phyloP scores from a whole-genome alignment of 2,329 filamentous ascomycete genomes.

The Alternaria brassicicola region DNA sequence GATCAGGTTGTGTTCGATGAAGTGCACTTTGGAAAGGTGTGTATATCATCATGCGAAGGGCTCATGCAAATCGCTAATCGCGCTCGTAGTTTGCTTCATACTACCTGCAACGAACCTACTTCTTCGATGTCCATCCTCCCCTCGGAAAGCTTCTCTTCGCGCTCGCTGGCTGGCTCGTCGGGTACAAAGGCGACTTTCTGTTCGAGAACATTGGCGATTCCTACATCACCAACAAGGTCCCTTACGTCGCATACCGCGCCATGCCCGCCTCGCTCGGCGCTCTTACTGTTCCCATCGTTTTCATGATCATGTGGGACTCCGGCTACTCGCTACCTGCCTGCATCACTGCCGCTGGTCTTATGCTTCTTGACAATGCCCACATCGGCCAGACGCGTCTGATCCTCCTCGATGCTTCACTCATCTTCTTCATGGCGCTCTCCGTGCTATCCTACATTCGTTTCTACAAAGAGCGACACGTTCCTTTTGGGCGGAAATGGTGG shows the following conservation, averaged over 20 bases:
- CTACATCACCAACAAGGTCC: conserved; percentile 95
- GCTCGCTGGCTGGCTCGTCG: conserved; percentile 95
- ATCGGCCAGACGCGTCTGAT: conserved; percentile 96
- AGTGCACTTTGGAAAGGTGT: conserved; percentile 98
- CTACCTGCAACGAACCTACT: conserved; percentile 96
- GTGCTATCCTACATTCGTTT: conserved; percentile 95
- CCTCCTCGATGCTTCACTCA: conserved; percentile 88
- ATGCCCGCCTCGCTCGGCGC: conserved; percentile 91
- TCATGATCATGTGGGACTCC: conserved; percentile 99
- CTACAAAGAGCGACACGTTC: conserved; percentile 89
- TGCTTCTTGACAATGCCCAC: conserved; percentile 97
- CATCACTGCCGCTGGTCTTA: conserved; percentile 79
- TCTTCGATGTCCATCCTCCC: conserved; percentile 99
- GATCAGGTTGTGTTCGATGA: conserved; percentile 98
- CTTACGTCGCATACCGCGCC: conserved; percentile 93
- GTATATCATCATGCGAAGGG: conserved; percentile 20
- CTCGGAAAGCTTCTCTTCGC: conserved; percentile 98
- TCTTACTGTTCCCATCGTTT: conserved; percentile 90
- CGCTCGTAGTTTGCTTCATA: conserved; percentile 60
- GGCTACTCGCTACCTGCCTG: conserved; percentile 95
- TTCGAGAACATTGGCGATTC: conserved; percentile 99
- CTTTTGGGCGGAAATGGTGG: conserved; percentile 98
- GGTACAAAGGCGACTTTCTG: conserved; percentile 95
- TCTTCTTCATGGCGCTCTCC: conserved; percentile 95
- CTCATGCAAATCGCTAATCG: conserved; percentile 24